Base-by-base conservation (phyloP, 1,284 basidiomycete species). In the Tylopilus orsonianus region DNA sequence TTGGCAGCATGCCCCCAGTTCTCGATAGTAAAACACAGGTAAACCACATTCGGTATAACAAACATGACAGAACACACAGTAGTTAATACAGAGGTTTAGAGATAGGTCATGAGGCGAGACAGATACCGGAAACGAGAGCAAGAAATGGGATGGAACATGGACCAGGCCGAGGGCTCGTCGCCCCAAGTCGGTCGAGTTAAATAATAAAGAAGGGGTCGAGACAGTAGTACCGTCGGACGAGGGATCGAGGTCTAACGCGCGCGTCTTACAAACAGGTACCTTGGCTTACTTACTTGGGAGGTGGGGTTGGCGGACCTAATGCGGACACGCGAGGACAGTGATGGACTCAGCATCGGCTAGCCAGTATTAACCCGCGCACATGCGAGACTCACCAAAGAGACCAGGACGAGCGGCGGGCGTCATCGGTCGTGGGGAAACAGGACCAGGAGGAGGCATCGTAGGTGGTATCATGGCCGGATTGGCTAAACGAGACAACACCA, bases 381-480 rank as follows among this genome's bases (percentile, higher is more conserved):
- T 30, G 29, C 12, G 18, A 19, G 29, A 44, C 39, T 58, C 51
- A 85, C 85, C 85, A 58, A 87, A 87, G 22, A 87, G 72, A 26
- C 85, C 85, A 35, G 71, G 57, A 48, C 80, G 75, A 10, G 74
- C 68, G 14, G 79, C 71, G 3, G 77, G 75, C 0, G 75, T 69
- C 39, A 72, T 64, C 2, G 76, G 70, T 13, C 70, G 60, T 0
- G 74, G 70, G 2, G 71, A 56, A 22, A 61, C 54, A 2, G 71
- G 61, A 6, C 53, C 60, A 13, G 70, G 54, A 1, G 61, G 65
- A 4, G 68, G 54, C 1, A 76, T 72, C 3, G 71, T 66, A 5
- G 85, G 80, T 1, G 85, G 82, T 3, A 76, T 71, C 14, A 83
- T 57, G 12, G 73, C 52, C 3, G 80, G 79, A 56, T 84, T 81